phyloP scores from a whole-genome alignment of 352 stramenopile species.

The Pythium folliculosum region DNA sequence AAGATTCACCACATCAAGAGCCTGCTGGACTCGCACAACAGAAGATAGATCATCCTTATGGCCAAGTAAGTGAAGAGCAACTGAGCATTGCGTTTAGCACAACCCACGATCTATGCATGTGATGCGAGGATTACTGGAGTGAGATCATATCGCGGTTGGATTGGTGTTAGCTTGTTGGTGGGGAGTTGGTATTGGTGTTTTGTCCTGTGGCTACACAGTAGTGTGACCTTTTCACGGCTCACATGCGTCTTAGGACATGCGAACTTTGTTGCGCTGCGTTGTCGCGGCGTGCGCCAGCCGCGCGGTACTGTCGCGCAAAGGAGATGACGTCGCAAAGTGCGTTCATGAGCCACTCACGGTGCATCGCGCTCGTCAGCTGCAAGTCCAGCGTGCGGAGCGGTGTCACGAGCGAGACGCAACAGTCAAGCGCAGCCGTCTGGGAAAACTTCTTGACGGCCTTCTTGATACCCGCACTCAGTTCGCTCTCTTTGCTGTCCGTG shows the following conservation, averaged over 20 bases:
- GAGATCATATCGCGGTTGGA: too few species aligned
- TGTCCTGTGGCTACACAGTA: too few species aligned
- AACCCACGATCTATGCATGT: too few species aligned
- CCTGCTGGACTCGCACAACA: too few species aligned
- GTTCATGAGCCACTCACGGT: constrained; percentile 79
- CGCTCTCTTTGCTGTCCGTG: constrained; percentile 19
- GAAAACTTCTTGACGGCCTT: constrained; percentile 43
- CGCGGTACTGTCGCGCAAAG: constrained; percentile 68
- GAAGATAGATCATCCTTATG: too few species aligned
- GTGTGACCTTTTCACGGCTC: neutral
- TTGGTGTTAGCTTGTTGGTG: too few species aligned
- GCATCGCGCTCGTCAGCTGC: constrained; percentile 60
- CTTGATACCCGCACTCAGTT: constrained; percentile 43
- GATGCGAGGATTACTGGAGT: too few species aligned
- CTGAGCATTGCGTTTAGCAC: too few species aligned
- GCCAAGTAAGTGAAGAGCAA: too few species aligned
- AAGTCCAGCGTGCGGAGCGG: constrained; percentile 56
- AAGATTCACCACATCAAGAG: too few species aligned
- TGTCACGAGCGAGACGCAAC: constrained; percentile 61
- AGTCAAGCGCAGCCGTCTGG: constrained; percentile 33
- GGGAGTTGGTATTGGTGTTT: too few species aligned
- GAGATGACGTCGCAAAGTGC: constrained; percentile 60
- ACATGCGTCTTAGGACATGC: constrained; percentile 27
- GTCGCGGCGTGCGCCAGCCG: constrained; percentile 35
- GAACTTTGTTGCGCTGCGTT: constrained; percentile 6